A percentile compares a stretch with the other conserved stretches of the same genome.
phyloP scores from a whole-genome alignment of 2,329 filamentous ascomycete species.

The Cercospora sojina region DNA sequence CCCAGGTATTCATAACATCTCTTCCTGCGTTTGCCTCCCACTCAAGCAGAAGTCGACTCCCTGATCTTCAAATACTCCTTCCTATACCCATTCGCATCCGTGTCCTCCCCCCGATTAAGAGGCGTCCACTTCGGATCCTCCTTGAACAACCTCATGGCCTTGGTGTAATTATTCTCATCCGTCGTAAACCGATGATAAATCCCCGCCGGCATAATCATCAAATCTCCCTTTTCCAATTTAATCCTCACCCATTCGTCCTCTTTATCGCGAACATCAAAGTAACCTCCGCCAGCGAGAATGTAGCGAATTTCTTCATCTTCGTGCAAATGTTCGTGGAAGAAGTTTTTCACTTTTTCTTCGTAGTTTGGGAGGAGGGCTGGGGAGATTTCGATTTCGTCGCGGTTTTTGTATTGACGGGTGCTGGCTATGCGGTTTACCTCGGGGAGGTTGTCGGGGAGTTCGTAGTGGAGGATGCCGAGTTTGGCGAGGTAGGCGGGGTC shows the following conservation, averaged over 20 bases:
- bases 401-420: conserved; percentile 84
- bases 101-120: conserved; percentile 73
- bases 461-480: conserved; percentile 78
- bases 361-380: conserved; percentile 81
- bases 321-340: conserved; percentile 94
- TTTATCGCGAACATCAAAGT: conserved; percentile 85
- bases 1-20: not conserved
- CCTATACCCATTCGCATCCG: conserved; percentile 76
- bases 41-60: conserved; percentile 19
- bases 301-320: conserved; percentile 99
- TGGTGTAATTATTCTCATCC: conserved; percentile 85
- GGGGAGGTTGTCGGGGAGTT: conserved; percentile 60
- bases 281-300: conserved; percentile 82
- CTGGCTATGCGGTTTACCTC: conserved; percentile 72
- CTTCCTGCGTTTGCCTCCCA: not conserved
- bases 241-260: conserved; percentile 89
- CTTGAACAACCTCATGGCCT: conserved; percentile 95
- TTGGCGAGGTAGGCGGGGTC: conserved; percentile 63
- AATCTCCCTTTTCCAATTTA: conserved; percentile 76
- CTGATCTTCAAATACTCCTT: conserved; percentile 66
- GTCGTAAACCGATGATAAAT: conserved; percentile 99
- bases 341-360: conserved; percentile 88
- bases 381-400: conserved; percentile 88
- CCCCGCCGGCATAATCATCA: conserved; percentile 89
- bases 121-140: conserved; percentile 99